Base-by-base conservation (phyloP, 257 asterid species). In the Petunia secreta region DNA sequence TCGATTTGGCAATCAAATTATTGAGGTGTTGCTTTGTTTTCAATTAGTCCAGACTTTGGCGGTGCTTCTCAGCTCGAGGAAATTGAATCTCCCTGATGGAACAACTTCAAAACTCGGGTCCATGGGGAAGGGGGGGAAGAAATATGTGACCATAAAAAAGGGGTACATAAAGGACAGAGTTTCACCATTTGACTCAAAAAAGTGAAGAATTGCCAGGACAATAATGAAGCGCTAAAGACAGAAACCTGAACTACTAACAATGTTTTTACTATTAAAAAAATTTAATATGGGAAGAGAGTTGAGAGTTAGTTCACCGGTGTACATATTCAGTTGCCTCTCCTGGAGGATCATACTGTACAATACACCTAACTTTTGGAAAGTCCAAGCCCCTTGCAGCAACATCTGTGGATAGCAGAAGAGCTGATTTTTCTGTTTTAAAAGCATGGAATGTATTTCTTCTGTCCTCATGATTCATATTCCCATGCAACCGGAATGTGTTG, bases 281-380 rank as follows among this genome's bases (percentile, higher is more conserved):
- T 9, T 46, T 52, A 46, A 46, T 25, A 69, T 4, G 44, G 46
- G 6, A 9, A 50, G 13, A 57, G 44, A 10, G 41, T 25, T 0
- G 77, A 34, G 84, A 52, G 79, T 80, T 41, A 40, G 85, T 78
- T 71, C 85, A 96, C 99, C 99, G 91, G 91, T 96, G 99, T 78
- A 96, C 98, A 92, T 94, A 96, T 82, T 96, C 99, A 48, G 98
- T 91, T 78, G 97, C 97, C 88, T 96, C 99, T 80, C 99, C 97
- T 39, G 99, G 99, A 83, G 99, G 91, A 87, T 96, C 99, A 86
- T 96, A 96, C 84, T 96, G 99, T 79, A 96, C 88, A 82, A 96
- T 96, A 87, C 93, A 96, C 88, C 90, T 89, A 75, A 96, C 98
- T 89, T 92, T 89, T n/a, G 99, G 98, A 80, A 96, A 86, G 87